Evolutionary conservation across 1,284 basidiomycete genomes (phyloP).

Genomic region (Ustilago bromivora): DNA sequence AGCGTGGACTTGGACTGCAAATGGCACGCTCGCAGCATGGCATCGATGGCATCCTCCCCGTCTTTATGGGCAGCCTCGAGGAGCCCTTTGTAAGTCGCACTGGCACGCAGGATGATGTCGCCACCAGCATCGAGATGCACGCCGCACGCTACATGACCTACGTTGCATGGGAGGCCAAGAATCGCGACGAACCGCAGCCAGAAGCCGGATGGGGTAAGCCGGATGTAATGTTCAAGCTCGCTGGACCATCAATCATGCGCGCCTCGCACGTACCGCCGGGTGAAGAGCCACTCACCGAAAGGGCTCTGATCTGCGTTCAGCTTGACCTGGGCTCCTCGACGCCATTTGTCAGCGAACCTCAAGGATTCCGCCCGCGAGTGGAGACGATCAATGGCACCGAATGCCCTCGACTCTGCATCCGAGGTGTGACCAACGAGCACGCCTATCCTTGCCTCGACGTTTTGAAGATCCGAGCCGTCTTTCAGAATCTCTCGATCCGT

Average conservation of each 20-base stretch:
- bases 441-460: slow-evolving; percentile 20
- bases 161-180: slow-evolving; percentile 27
- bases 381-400: slow-evolving; percentile 1
- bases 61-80: slow-evolving; percentile 23
- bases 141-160: slow-evolving; percentile 18
- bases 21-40: slow-evolving; percentile 14
- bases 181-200: not conserved
- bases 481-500: not conserved
- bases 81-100: not conserved
- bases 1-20: slow-evolving; percentile 28
- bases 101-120: not conserved
- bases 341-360: not conserved
- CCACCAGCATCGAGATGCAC: not conserved
- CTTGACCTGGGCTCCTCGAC: slow-evolving; percentile 12
- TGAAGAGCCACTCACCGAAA: slow-evolving; percentile 8
- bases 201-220: not conserved
- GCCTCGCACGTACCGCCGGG: not conserved
- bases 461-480: not conserved
- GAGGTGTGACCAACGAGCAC: slow-evolving; percentile 1
- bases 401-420: slow-evolving; percentile 15
- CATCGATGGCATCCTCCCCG: slow-evolving; percentile 35
- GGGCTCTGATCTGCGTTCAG: slow-evolving; percentile 11
- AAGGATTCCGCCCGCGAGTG: slow-evolving; percentile 1
- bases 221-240: not conserved
- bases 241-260: slow-evolving; percentile 2